Evolutionary conservation across 23 red algal species (phyloP), one percentile per base, ranked within the genome.

Genomic region (Gracilaria caudata): DNA sequence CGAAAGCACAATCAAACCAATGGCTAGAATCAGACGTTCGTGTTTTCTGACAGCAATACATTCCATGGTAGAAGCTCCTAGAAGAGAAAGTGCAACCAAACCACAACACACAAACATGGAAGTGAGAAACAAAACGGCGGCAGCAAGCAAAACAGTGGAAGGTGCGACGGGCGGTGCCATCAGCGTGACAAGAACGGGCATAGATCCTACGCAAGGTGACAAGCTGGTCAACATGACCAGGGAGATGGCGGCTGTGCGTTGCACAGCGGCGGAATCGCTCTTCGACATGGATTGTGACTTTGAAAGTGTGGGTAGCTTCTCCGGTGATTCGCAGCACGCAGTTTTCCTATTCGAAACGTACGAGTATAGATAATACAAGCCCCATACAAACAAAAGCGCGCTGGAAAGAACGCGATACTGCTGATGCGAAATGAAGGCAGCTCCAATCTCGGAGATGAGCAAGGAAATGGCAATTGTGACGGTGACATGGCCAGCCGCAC

Each of bases 121-220:
- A 29, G 74, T 55, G n/a, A 89, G 19, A 32, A 79, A 78, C 85
- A 89, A 47, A 2, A 72, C 68, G 8, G 72, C 51, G 37, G 39
- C 71, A 0, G 85, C 85, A 24, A 64, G 35, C 51, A 89, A 2
- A 20, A 89, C 85, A 19, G 85, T 89, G 32, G 56, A 58, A 14
- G 51, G 36, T 9, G 25, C 25, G 10, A 89, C 51, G 16, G 85
- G 85, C 51, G 85, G 85, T 3, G 85, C 68, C 49, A 89, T 58
- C 16, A 89, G 20, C 23, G 85, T 73, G 39, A 79, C 38, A 10
- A 89, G 56, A 0, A 89, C 85, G 19, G 85, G 85, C 85, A 89
- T 89, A 2, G 71, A 78, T n/a, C 85, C 85, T 24, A 89, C 85
- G 45, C 85, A 89, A 0, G 85, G 85, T 19, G 85, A 89, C 44